Percentiles rank a stretch among this genome's conserved stretches.
Evolutionary conservation across 2,329 filamentous ascomycete species (phyloP).

Genomic region (Ophidiomyces ophidiicola): DNA sequence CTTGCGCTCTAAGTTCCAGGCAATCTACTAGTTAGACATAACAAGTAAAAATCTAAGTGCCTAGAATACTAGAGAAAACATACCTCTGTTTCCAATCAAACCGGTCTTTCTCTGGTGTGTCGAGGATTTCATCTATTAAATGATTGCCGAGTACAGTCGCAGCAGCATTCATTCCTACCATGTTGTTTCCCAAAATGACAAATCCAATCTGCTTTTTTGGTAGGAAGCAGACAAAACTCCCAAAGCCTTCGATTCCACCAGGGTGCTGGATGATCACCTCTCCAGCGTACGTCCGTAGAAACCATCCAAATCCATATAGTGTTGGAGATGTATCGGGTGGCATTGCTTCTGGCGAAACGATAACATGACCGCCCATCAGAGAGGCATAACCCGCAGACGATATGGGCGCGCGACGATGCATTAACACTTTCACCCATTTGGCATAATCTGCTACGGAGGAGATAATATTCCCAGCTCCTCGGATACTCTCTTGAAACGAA

Average conservation of each 20-base stretch:
- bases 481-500: slow-evolving; percentile 8
- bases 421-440: slow-evolving; percentile 40
- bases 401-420: slow-evolving; percentile 7
- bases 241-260: slow-evolving; percentile 38
- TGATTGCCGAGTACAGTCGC: slow-evolving; percentile 26
- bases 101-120: slow-evolving; percentile 24
- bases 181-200: slow-evolving; percentile 33
- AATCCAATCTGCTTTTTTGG: slow-evolving; percentile 36
- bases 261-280: slow-evolving; percentile 34
- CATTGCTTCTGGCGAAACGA: slow-evolving; percentile 7
- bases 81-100: slow-evolving; percentile 29
- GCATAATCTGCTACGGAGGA: slow-evolving; percentile 31
- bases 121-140: slow-evolving; percentile 33
- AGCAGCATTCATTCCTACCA: slow-evolving; percentile 27
- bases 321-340: slow-evolving; percentile 7
- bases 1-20: slow-evolving; percentile 3
- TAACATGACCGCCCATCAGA: slow-evolving; percentile 8
- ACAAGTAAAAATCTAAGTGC: no score
- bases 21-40: not conserved
- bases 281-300: slow-evolving; percentile 15
- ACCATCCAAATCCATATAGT: slow-evolving; percentile 14
- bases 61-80: slow-evolving; percentile 13
- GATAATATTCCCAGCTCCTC: slow-evolving; percentile 18
- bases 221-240: slow-evolving; percentile 35
- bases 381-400: slow-evolving; percentile 11